Evolutionary conservation across 352 stramenopile genomes (phyloP).

Genomic region (Phytopythium mirpurense): DNA sequence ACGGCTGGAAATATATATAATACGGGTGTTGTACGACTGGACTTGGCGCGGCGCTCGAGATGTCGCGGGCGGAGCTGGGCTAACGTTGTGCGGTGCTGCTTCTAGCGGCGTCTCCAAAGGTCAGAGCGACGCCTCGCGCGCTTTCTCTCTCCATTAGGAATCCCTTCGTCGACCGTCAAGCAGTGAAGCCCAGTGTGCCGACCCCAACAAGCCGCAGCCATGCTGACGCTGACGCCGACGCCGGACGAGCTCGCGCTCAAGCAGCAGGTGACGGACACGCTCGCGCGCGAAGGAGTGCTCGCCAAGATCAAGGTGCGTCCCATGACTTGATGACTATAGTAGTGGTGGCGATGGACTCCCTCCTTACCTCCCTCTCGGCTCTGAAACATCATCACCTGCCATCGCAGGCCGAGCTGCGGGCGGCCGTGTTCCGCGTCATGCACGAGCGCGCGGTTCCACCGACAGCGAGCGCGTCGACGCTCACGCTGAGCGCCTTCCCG

Average conservation of each 20-base stretch:
- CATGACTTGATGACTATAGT: no score
- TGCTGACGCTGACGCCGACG: constrained; percentile 21
- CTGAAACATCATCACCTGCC: no score
- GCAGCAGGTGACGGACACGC: constrained; percentile 45
- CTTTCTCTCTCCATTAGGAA: no score
- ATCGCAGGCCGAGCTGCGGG: constrained; percentile 54
- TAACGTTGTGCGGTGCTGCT: background rate
- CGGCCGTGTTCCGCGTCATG: constrained; percentile 75
- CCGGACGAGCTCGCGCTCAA: constrained; percentile 61
- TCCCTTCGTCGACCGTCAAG: no score
- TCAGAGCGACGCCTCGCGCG: background rate
- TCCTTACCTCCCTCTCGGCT: no score
- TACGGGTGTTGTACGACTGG: constrained; percentile 1
- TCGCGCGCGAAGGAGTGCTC: constrained; percentile 61
- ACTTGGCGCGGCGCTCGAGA: background rate
- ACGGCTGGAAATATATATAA: background rate
- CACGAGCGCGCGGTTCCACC: constrained; percentile 24
- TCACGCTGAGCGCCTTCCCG: constrained; percentile 24
- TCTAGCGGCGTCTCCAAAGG: background rate
- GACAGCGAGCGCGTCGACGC: constrained; percentile 8
- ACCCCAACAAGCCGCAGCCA: constrained; percentile 22
- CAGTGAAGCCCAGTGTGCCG: no score
- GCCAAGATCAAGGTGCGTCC: constrained; percentile 56
- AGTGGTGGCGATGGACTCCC: no score
- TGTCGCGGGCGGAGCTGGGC: background rate